Evolutionary conservation across 345 rosid genomes (phyloP).

Genomic region (Murraya koenigii): DNA sequence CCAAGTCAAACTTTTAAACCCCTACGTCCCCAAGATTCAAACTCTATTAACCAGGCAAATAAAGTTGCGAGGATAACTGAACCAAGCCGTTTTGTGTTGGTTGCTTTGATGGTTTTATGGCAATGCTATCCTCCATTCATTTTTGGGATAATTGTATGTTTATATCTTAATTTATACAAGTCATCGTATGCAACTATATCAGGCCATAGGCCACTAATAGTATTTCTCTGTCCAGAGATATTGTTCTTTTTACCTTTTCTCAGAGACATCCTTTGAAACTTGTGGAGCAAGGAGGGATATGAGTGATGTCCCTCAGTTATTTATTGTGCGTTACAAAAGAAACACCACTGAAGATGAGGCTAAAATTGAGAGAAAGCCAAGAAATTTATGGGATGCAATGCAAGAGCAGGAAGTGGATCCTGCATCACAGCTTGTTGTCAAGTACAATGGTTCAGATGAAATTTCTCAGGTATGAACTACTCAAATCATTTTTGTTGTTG

Average conservation of each 20-base stretch:
- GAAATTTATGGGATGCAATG: constrained; percentile 49
- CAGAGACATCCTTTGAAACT: constrained; percentile 77
- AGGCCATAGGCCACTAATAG: neutral
- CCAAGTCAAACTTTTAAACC: too few relatives aligned
- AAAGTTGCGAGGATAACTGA: neutral
- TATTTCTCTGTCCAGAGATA: constrained; percentile 55
- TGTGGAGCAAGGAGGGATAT: constrained; percentile 85
- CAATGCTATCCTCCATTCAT: neutral
- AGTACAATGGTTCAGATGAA: constrained; percentile 74
- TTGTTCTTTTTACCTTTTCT: constrained; percentile 82
- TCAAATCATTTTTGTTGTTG: neutral
- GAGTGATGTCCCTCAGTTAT: constrained; percentile 65
- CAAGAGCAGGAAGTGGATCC: constrained; percentile 64
- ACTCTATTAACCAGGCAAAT: too few relatives aligned
- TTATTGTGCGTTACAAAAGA: constrained; percentile 79
- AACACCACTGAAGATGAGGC: constrained; percentile 52
- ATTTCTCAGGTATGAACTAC: constrained; percentile 50
- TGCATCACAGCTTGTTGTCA: constrained; percentile 88
- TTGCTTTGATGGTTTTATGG: neutral
- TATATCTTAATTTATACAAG: neutral
- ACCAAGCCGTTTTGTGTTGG: neutral
- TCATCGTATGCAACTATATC: neutral
- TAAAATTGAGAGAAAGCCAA: constrained; percentile 42
- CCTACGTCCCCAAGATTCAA: too few relatives aligned
- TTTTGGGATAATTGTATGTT: neutral